These are phyloP conservation scores for Phytophthora chlamydospora DNA, from an alignment of 352 stramenopile genomes.

Conservation along the genomic window DNA sequence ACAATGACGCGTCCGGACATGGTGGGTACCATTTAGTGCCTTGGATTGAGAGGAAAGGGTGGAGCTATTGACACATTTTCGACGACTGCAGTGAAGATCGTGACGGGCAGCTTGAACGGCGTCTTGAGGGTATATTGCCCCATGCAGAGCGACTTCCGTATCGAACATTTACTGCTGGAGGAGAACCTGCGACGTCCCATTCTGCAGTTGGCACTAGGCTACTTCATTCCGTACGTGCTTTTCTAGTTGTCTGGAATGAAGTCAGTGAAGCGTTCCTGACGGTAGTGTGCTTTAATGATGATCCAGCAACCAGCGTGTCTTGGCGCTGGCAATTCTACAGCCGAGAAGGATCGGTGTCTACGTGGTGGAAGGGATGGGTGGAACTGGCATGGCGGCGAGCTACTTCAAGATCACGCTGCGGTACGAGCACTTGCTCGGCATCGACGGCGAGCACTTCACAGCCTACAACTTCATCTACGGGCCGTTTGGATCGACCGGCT, in stretches of 20 bases:
- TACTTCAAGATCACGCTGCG: conserved; percentile 85
- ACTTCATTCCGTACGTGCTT: conserved; percentile 81
- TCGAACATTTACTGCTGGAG: conserved; percentile 91
- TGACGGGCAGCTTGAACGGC: conserved; percentile 87
- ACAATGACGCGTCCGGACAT: conserved; percentile 75
- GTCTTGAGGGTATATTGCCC: conserved; percentile 88
- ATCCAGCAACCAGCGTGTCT: conserved; percentile 54
- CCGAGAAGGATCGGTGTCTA: conserved; percentile 83
- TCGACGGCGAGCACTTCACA: conserved; percentile 92
- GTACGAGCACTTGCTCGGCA: conserved; percentile 88
- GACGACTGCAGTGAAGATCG: conserved; percentile 79
- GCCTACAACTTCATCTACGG: conserved; percentile 91
- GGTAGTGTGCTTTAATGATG: neutral
- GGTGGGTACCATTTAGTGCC: conserved; percentile 23
- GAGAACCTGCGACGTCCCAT: conserved; percentile 86
- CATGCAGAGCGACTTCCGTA: conserved; percentile 80
- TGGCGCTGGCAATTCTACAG: conserved; percentile 89
- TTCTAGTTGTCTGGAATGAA: neutral
- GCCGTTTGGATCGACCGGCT: conserved; percentile 60
- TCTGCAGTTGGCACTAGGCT: conserved; percentile 84
- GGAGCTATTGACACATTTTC: neutral
- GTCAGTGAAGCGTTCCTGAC: conserved; percentile 6
- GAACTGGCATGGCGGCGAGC: conserved; percentile 70
- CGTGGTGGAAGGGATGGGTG: conserved; percentile 77
- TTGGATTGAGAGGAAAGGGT: no score